These are phyloP conservation scores for Naganishia randhawae DNA, from an alignment of 768 basidiomycete species.

Conservation along the genomic window DNA sequence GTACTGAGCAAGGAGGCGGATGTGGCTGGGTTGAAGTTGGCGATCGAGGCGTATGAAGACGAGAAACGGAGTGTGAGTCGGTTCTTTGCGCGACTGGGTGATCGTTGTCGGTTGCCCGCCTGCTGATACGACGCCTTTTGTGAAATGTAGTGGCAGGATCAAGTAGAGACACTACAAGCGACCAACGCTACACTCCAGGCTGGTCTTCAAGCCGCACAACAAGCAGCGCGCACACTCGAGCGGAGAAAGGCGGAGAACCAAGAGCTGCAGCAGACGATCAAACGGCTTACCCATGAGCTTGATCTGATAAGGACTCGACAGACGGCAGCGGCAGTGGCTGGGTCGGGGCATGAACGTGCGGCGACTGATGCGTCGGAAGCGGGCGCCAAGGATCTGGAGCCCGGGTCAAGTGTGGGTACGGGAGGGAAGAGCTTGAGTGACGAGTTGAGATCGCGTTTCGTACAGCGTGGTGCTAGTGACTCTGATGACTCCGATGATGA, in stretches of 20 bases:
- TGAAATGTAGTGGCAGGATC: slow-evolving; percentile 1
- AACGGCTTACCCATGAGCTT: slow-evolving; percentile 5
- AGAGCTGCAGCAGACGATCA: slow-evolving; percentile 14
- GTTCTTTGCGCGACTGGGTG: not conserved
- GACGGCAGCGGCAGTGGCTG: too few relatives aligned
- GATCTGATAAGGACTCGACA: slow-evolving; percentile 3
- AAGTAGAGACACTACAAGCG: slow-evolving; percentile 16
- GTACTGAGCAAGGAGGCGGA: slow-evolving; percentile 14
- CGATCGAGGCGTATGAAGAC: slow-evolving; percentile 10
- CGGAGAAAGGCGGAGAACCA: slow-evolving; percentile 16
- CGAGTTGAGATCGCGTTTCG: slow-evolving; percentile 2
- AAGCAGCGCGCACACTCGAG: slow-evolving; percentile 17
- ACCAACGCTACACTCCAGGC: slow-evolving; percentile 15
- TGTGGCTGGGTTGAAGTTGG: slow-evolving; percentile 1
- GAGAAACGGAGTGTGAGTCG: slow-evolving; percentile 9
- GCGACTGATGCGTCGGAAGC: not conserved
- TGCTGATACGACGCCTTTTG: not conserved
- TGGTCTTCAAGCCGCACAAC: slow-evolving; percentile 8
- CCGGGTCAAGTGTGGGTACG: not conserved
- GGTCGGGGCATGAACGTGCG: not conserved
- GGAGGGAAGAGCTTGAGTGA: slow-evolving; percentile 13
- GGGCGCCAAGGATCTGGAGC: not conserved
- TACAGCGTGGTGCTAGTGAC: not conserved
- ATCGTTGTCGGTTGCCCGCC: not conserved
- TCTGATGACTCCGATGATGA: slow-evolving; percentile 17